These are phyloP conservation scores for Lachancea fermentati DNA, from an alignment of 805 yeast species.

Conservation along the genomic window DNA sequence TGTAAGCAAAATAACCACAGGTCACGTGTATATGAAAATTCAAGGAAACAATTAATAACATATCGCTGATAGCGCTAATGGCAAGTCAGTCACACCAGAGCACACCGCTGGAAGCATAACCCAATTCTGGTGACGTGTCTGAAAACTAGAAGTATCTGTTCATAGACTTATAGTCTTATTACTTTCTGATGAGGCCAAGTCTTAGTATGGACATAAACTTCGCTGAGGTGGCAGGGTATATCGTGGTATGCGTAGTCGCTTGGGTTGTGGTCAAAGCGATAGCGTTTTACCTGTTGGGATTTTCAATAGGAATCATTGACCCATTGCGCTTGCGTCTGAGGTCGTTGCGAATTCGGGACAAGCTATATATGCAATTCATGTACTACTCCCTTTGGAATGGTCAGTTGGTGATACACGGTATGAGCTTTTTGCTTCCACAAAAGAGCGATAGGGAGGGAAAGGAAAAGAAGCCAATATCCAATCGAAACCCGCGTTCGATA, in stretches of 20 bases:
- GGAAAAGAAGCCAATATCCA: background rate
- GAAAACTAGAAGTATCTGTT: no score
- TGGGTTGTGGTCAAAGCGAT: conserved; percentile 4
- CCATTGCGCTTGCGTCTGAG: conserved; percentile 6
- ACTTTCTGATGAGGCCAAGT: background rate
- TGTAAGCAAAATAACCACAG: no score
- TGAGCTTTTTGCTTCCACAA: conserved; percentile 2
- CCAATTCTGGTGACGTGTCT: no score
- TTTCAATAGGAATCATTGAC: conserved; percentile 8
- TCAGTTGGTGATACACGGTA: conserved; percentile 6
- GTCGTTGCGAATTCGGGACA: conserved; percentile 2
- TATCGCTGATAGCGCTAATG: no score
- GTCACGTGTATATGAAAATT: no score
- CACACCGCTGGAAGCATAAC: no score
- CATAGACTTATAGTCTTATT: no score
- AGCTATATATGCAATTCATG: conserved; percentile 1
- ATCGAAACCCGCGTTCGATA: background rate
- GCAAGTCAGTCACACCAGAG: no score
- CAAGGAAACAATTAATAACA: no score
- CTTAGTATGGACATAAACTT: no score
- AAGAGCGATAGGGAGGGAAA: background rate
- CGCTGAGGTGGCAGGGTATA: background rate
- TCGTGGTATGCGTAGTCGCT: background rate
- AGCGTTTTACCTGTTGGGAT: conserved; percentile 5
- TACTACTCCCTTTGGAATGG: conserved; percentile 9